Conservation (phyloP, 176 grass and related monocot species). For the Otatea glauca region DNA sequence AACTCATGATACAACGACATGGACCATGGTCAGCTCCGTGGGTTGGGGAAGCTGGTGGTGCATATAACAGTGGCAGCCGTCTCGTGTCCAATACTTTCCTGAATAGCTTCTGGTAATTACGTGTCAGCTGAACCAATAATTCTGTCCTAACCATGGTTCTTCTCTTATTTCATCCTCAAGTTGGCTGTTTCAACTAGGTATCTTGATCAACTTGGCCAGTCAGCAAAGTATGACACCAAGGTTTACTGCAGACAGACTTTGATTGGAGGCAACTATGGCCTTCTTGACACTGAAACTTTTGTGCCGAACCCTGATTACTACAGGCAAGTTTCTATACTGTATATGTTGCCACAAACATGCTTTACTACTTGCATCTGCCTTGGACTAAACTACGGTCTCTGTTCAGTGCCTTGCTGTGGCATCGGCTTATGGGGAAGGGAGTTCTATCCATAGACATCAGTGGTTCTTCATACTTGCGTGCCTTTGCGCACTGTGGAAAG, state of each 20-base stretch:
- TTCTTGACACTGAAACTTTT: conserved; percentile 83
- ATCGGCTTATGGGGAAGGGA: conserved; percentile 82
- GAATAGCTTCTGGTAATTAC: conserved; percentile 91
- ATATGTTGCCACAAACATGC: neutral
- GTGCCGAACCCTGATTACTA: conserved; percentile 98
- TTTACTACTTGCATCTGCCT: conserved; percentile 13
- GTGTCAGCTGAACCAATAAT: conserved; percentile 21
- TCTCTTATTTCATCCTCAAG: conserved; percentile 24
- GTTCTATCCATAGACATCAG: conserved; percentile 76
- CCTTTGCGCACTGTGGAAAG: conserved; percentile 84
- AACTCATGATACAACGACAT: conserved; percentile 71
- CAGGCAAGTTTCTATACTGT: conserved; percentile 54
- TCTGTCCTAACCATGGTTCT: neutral
- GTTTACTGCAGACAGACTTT: conserved; percentile 92
- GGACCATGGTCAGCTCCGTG: conserved; percentile 85
- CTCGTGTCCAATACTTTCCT: conserved; percentile 83
- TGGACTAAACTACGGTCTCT: conserved; percentile 30
- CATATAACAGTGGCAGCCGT: conserved; percentile 89
- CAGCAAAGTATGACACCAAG: conserved; percentile 24
- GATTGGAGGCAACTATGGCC: conserved; percentile 95
- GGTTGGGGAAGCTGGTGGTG: conserved; percentile 96
- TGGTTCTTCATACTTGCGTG: conserved; percentile 80
- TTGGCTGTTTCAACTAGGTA: conserved; percentile 31
- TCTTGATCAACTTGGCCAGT: too few relatives aligned
- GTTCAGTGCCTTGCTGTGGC: conserved; percentile 87